These are phyloP conservation scores for Microdochium nivale DNA, from an alignment of 2,329 filamentous ascomycete genomes.

Conservation along the genomic window DNA sequence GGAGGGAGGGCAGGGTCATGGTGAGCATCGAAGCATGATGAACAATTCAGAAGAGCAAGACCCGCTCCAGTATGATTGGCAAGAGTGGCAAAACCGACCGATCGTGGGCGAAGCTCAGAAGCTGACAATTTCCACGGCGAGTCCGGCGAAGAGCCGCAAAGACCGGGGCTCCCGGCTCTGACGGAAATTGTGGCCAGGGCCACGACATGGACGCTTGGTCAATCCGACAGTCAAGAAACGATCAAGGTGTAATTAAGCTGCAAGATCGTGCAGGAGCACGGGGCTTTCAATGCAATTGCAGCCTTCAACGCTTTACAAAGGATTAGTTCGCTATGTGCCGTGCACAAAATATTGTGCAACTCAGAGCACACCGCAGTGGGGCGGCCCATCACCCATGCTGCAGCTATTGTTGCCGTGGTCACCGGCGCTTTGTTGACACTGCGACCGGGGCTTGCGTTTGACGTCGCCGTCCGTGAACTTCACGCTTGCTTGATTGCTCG, in stretches of 20 bases:
- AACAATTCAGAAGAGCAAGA: background rate
- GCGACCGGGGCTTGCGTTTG: background rate
- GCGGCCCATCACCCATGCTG: background rate
- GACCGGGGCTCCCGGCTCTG: too few relatives aligned
- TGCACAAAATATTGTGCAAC: background rate
- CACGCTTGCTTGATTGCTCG: background rate
- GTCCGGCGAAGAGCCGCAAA: too few relatives aligned
- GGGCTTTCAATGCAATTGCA: background rate
- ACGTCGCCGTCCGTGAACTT: background rate
- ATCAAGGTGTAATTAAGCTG: too few relatives aligned
- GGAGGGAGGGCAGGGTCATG: background rate
- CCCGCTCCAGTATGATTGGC: background rate
- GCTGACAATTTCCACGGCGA: too few relatives aligned
- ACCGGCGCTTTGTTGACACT: constrained; percentile 4
- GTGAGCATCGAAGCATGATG: background rate
- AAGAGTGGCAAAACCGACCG: background rate
- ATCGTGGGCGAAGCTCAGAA: too few relatives aligned
- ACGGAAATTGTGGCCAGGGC: too few relatives aligned
- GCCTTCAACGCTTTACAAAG: too few relatives aligned
- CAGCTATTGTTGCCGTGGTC: constrained; percentile 3
- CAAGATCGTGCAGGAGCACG: too few relatives aligned
- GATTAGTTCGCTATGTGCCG: too few relatives aligned
- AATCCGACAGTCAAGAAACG: too few relatives aligned
- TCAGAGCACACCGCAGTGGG: background rate
- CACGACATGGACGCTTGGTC: too few relatives aligned